Evolutionary conservation across 1,284 basidiomycete genomes (phyloP).

Genomic region (Neotropicomus parvogracilis): DNA sequence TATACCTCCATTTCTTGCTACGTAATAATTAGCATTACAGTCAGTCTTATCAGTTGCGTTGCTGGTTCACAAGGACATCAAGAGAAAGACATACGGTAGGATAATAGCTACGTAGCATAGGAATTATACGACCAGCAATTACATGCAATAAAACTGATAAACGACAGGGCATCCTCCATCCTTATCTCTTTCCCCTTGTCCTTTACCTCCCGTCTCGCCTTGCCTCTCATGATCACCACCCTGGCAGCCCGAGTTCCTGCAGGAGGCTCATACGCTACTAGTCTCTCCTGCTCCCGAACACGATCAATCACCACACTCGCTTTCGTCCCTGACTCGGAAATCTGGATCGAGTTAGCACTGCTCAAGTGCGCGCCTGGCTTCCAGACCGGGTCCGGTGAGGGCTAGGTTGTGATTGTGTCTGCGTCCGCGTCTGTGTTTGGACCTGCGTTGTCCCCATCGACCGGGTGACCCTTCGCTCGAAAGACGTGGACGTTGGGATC

Average conservation of each 20-base stretch:
- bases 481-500: not conserved
- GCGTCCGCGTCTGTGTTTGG: not conserved
- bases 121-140: too few species aligned
- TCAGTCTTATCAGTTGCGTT: too few species aligned
- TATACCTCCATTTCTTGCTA: too few species aligned
- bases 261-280: slow-evolving; percentile 9
- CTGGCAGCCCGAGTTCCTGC: slow-evolving; percentile 12
- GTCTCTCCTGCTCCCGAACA: slow-evolving; percentile 2
- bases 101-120: too few species aligned
- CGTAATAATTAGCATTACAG: too few species aligned
- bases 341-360: not conserved
- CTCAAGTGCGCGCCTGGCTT: not conserved
- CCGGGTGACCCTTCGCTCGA: slow-evolving; percentile 7
- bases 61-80: too few species aligned
- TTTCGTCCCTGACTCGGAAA: slow-evolving; percentile 20
- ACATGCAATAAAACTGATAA: not conserved
- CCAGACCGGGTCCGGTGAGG: slow-evolving; percentile 12
- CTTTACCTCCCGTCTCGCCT: not conserved
- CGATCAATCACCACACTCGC: slow-evolving; percentile 19
- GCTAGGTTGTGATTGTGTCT: not conserved
- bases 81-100: too few species aligned
- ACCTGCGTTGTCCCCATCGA: slow-evolving; percentile 2
- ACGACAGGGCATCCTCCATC: not conserved
- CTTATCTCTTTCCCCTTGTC: too few species aligned
- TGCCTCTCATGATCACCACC: not conserved